Percentiles rank a stretch among this genome's conserved stretches.
phyloP scores from a whole-genome alignment of 2,329 filamentous ascomycete species.

The Aspergillus awamori region DNA sequence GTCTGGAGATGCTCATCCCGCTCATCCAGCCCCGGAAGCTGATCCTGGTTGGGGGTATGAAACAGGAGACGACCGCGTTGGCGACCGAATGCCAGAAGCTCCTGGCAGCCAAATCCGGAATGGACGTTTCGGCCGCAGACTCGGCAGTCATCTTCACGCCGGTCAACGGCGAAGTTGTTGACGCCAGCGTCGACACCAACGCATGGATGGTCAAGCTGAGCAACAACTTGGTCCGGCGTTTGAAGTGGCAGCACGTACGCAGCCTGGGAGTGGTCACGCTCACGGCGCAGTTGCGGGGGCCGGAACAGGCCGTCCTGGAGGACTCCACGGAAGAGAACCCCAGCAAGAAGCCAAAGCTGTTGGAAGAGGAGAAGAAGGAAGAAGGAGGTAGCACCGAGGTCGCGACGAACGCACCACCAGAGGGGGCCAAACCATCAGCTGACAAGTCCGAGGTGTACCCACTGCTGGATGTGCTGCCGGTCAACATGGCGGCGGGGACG shows the following conservation, averaged over 20 bases:
- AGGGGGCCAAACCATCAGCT: slow-evolving; percentile 5
- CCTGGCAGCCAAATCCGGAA: slow-evolving; percentile 49
- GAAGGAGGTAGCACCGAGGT: slow-evolving; percentile 27
- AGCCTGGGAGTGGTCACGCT: slow-evolving; percentile 91
- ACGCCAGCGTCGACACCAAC: slow-evolving; percentile 96
- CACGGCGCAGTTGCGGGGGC: slow-evolving; percentile 69
- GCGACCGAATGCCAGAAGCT: slow-evolving; percentile 79
- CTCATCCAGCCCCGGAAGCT: slow-evolving; percentile 92
- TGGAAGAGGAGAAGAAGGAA: slow-evolving; percentile 45
- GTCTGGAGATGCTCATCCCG: slow-evolving; percentile 90
- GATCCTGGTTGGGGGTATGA: slow-evolving; percentile 82
- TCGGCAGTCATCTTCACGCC: slow-evolving; percentile 80
- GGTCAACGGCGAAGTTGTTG: slow-evolving; percentile 68
- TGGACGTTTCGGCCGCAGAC: slow-evolving; percentile 47
- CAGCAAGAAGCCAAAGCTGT: slow-evolving; percentile 56
- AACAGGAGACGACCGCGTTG: slow-evolving; percentile 75
- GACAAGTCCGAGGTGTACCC: slow-evolving; percentile 46
- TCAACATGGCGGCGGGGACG: slow-evolving; percentile 69
- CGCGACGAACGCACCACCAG: slow-evolving; percentile 21
- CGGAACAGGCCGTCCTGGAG: slow-evolving; percentile 39
- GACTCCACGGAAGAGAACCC: slow-evolving; percentile 42
- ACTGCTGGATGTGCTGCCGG: slow-evolving; percentile 62
- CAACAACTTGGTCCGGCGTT: slow-evolving; percentile 77
- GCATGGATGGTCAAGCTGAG: slow-evolving; percentile 94
- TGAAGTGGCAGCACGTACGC: slow-evolving; percentile 93